A percentile compares a stretch with the other conserved stretches of the same genome.
phyloP scores from a whole-genome alignment of 345 rosid genomes.

The Excoecaria agallocha region DNA sequence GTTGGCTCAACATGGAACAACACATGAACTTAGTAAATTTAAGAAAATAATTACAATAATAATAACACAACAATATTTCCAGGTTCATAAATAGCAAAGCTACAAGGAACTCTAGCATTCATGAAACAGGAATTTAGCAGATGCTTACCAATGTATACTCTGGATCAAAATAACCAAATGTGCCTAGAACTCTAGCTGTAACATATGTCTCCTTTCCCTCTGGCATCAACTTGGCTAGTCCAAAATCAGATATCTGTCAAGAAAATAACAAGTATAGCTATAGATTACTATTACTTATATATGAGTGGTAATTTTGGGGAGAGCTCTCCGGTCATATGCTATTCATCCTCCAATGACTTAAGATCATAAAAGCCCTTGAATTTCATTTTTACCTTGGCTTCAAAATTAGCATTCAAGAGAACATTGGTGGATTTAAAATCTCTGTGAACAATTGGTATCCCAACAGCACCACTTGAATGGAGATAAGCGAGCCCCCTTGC shows the following conservation, averaged over 20 bases:
- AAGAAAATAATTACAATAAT: neutral
- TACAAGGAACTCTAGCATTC: neutral
- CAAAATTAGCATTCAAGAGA: constrained; percentile 62
- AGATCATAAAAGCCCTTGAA: neutral
- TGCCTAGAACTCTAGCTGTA: constrained; percentile 93
- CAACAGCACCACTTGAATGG: constrained; percentile 77
- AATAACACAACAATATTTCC: neutral
- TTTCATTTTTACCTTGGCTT: constrained; percentile 66
- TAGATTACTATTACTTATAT: neutral
- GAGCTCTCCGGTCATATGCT: neutral
- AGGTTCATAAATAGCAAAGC: neutral
- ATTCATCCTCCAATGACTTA: neutral
- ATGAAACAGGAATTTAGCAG: constrained; percentile 1
- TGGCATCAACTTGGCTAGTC: constrained; percentile 96
- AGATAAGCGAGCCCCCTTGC: constrained; percentile 95
- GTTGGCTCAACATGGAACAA: neutral
- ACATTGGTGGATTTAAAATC: constrained; percentile 94
- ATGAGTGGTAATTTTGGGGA: neutral
- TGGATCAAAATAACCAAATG: constrained; percentile 96
- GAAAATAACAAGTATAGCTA: constrained; percentile 21
- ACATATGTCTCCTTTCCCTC: constrained; percentile 77
- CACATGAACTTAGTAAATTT: neutral
- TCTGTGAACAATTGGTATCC: constrained; percentile 89
- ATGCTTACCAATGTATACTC: constrained; percentile 83
- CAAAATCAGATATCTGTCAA: constrained; percentile 85